Percentiles rank a stretch among this genome's conserved stretches.
These are phyloP conservation scores for Pelargonium cotyledonis DNA, from an alignment of 441 rosid species.

Conservation along the genomic window DNA sequence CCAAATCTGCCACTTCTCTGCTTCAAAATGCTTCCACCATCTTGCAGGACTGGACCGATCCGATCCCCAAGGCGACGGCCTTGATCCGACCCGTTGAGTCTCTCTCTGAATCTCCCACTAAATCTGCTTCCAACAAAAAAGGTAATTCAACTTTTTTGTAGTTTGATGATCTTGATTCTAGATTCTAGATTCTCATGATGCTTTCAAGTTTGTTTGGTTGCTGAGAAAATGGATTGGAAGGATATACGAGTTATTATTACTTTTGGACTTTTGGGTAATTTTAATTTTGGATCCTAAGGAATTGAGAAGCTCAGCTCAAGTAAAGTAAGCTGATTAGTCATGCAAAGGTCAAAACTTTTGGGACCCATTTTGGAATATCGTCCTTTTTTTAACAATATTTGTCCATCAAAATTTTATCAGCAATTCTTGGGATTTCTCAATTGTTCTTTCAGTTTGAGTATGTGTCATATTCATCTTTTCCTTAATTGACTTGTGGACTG, in stretches of 20 bases:
- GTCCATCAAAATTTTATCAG: neutral
- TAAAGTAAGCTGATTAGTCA: neutral
- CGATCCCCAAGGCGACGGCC: slow-evolving; percentile 28
- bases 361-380: neutral
- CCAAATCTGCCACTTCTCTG: slow-evolving; percentile 6
- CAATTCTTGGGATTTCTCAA: neutral
- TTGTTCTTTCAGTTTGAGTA: too few species aligned
- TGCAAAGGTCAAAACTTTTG: neutral
- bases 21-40: slow-evolving; percentile 11
- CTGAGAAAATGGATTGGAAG: neutral
- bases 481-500: neutral
- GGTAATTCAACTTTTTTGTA: slow-evolving; percentile 21
- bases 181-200: neutral
- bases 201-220: neutral
- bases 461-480: neutral
- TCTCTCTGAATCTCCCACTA: slow-evolving; percentile 31
- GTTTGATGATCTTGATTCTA: neutral
- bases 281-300: neutral
- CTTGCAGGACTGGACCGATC: slow-evolving; percentile 34
- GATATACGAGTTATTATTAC: neutral
- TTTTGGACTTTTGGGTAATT: neutral
- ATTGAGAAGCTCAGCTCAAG: too few species aligned
- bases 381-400: too few species aligned
- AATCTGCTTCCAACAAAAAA: slow-evolving; percentile 34
- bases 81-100: slow-evolving; percentile 46